phyloP scores from a whole-genome alignment of 2,329 filamentous ascomycete species.

The Dactylellina cionopaga region DNA sequence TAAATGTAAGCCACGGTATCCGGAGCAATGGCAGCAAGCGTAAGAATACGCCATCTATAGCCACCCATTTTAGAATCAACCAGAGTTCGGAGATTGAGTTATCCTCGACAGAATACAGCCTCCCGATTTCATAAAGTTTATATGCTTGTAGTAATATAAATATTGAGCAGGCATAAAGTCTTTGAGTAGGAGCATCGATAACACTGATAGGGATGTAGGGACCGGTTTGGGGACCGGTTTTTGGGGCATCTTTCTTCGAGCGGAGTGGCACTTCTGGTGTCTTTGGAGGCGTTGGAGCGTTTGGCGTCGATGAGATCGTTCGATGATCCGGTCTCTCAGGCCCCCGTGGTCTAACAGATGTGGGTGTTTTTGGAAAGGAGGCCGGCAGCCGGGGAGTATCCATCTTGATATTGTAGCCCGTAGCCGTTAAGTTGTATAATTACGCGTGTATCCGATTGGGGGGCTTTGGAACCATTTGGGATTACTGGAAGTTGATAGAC shows the following conservation, averaged over 20 bases:
- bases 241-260: conserved; percentile 2
- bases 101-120: conserved; percentile 71
- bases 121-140: conserved; percentile 77
- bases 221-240: conserved; percentile 6
- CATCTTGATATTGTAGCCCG: conserved; percentile 5
- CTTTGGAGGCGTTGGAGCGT: neutral
- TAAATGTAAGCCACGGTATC: conserved; percentile 90
- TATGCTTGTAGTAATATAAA: conserved; percentile 81
- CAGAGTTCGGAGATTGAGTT: conserved; percentile 74
- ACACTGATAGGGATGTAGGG: conserved; percentile 83
- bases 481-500: neutral
- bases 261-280: conserved; percentile 5
- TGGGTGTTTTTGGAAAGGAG: conserved; percentile 44
- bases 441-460: conserved; percentile 4
- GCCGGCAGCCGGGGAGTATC: conserved; percentile 44
- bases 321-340: conserved; percentile 12
- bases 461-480: conserved; percentile 9
- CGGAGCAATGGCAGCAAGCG: conserved; percentile 86
- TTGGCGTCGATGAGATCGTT: conserved; percentile 53
- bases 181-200: conserved; percentile 89
- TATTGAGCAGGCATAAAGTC: conserved; percentile 83
- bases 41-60: conserved; percentile 84
- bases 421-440: neutral
- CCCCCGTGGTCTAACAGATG: conserved; percentile 35
- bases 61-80: conserved; percentile 92